Conservation (phyloP, 495 filamentous ascomycete genomes). For the Talaromyces liani region DNA sequence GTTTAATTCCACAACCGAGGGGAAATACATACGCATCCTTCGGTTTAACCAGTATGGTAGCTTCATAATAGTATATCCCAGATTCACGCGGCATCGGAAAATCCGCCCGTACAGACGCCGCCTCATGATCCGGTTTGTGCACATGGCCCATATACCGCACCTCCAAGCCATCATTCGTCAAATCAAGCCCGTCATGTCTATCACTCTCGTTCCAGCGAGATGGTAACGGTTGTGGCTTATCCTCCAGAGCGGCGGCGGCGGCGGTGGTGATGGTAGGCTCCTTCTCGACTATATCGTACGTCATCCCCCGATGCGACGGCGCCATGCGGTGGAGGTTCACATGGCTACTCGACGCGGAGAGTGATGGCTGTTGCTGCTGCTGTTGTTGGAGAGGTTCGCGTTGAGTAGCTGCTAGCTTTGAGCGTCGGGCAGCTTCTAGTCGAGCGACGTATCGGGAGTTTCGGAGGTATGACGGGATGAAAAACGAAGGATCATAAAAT, state of each 20-base stretch:
- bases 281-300: slow-evolving; percentile 82
- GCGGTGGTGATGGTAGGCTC: slow-evolving; percentile 15
- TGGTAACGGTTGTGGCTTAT: slow-evolving; percentile 58
- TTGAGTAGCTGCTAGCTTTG: slow-evolving; percentile 45
- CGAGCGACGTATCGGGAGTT: slow-evolving; percentile 69
- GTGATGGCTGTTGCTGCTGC: slow-evolving; percentile 33
- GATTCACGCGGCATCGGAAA: slow-evolving; percentile 85
- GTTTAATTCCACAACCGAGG: slow-evolving; percentile 12
- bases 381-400: slow-evolving; percentile 33
- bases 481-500: slow-evolving; percentile 39
- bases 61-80: slow-evolving; percentile 95
- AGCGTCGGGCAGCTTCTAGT: slow-evolving; percentile 61
- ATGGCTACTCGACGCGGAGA: slow-evolving; percentile 59
- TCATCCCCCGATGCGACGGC: slow-evolving; percentile 71
- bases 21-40: slow-evolving; percentile 70
- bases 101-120: slow-evolving; percentile 77
- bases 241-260: slow-evolving; percentile 42
- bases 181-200: slow-evolving; percentile 64
- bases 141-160: slow-evolving; percentile 61
- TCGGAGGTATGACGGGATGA: slow-evolving; percentile 75
- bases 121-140: slow-evolving; percentile 70
- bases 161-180: slow-evolving; percentile 67
- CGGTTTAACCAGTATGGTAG: slow-evolving; percentile 74
- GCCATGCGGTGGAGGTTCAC: slow-evolving; percentile 57
- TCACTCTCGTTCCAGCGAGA: slow-evolving; percentile 76